Percentiles rank a stretch among this genome's conserved stretches.
Evolutionary conservation across 179 eudicot species (phyloP).

Genomic region (Pouteria campechiana): DNA sequence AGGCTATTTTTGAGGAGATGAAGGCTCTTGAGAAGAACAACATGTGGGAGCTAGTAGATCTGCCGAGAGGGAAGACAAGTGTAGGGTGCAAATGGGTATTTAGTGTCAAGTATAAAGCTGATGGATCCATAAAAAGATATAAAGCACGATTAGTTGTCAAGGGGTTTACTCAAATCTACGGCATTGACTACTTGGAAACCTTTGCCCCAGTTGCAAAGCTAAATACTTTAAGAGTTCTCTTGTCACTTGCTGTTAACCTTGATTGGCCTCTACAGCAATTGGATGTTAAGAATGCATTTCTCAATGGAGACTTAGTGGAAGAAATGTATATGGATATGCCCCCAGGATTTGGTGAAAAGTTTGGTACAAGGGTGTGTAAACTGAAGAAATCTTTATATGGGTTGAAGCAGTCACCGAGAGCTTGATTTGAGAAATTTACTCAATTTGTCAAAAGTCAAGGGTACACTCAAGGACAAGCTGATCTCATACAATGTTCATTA

Average conservation of each 20-base stretch:
- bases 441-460: not conserved
- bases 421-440: not conserved
- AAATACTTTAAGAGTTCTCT: too few species aligned
- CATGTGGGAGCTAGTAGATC: not conserved
- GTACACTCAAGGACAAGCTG: not conserved
- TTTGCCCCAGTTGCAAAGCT: too few species aligned
- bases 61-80: conserved; percentile 1
- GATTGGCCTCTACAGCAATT: too few species aligned
- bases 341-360: too few species aligned
- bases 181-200: conserved; percentile 4
- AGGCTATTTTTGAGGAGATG: conserved; percentile 1
- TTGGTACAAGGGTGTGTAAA: too few species aligned
- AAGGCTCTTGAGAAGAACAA: not conserved
- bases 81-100: conserved; percentile 2
- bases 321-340: too few species aligned
- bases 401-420: not conserved
- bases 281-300: too few species aligned
- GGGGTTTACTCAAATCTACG: conserved; percentile 2
- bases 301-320: too few species aligned
- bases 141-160: conserved; percentile 5
- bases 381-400: too few species aligned
- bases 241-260: too few species aligned
- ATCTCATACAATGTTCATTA: not conserved
- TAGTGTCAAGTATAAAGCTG: not conserved
- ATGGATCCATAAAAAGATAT: conserved; percentile 2